Conservation (phyloP, 306 rosid species). For the Calophaca sinica region DNA sequence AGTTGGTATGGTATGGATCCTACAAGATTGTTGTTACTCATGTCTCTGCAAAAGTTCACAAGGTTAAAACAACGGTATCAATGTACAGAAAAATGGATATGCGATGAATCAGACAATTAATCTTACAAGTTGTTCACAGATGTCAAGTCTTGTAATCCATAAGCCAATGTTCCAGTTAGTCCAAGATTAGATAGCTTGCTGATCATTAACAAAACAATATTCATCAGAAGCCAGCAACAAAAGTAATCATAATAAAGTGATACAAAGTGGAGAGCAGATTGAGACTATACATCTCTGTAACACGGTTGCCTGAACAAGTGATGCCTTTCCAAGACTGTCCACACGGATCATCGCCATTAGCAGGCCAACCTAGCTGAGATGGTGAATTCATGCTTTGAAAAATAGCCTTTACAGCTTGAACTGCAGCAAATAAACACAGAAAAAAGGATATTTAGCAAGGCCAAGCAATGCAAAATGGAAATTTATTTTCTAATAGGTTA, state of each 20-base stretch:
- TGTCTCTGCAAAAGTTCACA: constrained; percentile 68
- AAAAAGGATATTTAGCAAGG: constrained; percentile 32
- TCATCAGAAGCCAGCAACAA: constrained; percentile 47
- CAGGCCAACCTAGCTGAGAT: constrained; percentile 79
- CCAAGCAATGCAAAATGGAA: constrained; percentile 29
- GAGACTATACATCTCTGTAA: constrained; percentile 76
- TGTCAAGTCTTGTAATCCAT: constrained; percentile 59
- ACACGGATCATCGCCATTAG: constrained; percentile 81
- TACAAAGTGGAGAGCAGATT: constrained; percentile 33
- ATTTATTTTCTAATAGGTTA: constrained; percentile 16
- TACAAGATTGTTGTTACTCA: constrained; percentile 81
- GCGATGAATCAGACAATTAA: constrained; percentile 36
- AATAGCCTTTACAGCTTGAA: constrained; percentile 61
- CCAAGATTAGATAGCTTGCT: constrained; percentile 73
- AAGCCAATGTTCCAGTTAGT: constrained; percentile 73
- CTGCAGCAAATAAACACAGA: constrained; percentile 51
- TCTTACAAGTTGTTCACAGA: constrained; percentile 76
- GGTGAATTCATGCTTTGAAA: constrained; percentile 66
- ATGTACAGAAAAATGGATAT: constrained; percentile 21
- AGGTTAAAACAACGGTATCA: constrained; percentile 39
- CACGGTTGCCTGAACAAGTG: constrained; percentile 72
- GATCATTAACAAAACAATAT: constrained; percentile 42
- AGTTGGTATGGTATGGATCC: constrained; percentile 73
- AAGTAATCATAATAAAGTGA: constrained; percentile 26
- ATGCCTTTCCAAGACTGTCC: constrained; percentile 92